Conservation (phyloP, 208 protist genomes). For the Phytomonas sp. region DNA sequence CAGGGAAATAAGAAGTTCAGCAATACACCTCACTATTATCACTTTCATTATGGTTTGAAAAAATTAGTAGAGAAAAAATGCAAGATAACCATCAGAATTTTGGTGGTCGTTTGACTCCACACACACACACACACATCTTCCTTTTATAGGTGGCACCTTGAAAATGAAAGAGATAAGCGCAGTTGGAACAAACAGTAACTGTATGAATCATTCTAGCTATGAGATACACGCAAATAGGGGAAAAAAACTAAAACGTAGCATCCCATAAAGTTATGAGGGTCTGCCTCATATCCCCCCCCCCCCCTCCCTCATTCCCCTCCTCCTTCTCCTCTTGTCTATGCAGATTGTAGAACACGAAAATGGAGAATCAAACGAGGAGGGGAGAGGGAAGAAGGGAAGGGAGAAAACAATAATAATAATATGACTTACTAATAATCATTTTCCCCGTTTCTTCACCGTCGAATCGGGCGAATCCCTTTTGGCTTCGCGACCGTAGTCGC, state of each 20-base stretch:
- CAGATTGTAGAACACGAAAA: constrained; percentile 10
- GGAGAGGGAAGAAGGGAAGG: constrained; percentile 6
- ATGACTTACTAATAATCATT: background rate
- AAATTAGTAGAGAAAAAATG: background rate
- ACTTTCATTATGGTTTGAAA: constrained; percentile 7
- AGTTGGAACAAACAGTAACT: constrained; percentile 13
- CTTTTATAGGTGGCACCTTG: background rate
- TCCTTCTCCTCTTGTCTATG: constrained; percentile 11
- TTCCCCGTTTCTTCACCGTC: constrained; percentile 18
- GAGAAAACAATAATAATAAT: constrained; percentile 5
- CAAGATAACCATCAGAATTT: background rate
- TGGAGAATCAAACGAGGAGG: constrained; percentile 11
- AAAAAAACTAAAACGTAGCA: constrained; percentile 7
- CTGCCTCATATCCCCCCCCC: too few relatives aligned
- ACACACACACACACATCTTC: background rate
- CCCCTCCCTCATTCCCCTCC: constrained; percentile 3
- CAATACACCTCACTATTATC: constrained; percentile 6
- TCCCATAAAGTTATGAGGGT: too few relatives aligned
- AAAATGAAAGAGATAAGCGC: constrained; percentile 6
- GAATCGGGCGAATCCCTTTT: constrained; percentile 62
- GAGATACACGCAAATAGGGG: constrained; percentile 16
- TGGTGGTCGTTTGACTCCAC: constrained; percentile 3
- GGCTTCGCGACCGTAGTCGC: constrained; percentile 83
- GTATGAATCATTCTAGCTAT: background rate
- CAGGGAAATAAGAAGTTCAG: constrained; percentile 5